Evolutionary conservation across 169 alveolate genomes (phyloP).

Genomic region (Plasmodium yoelii): DNA sequence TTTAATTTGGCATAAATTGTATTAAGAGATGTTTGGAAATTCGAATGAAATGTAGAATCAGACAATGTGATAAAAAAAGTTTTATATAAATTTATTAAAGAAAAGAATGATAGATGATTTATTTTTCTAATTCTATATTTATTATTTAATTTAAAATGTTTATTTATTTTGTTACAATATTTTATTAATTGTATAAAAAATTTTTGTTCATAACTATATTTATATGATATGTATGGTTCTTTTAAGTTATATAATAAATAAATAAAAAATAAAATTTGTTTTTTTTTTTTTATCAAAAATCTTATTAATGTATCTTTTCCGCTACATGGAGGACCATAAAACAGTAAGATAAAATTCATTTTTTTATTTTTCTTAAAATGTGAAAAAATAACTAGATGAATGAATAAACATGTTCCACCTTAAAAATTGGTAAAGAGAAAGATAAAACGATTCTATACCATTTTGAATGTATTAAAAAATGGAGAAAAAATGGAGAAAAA

Average conservation of each 20-base stretch:
- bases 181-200: constrained; percentile 46
- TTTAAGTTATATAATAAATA: constrained; percentile 17
- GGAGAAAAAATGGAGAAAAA: too few relatives aligned
- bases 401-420: background rate
- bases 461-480: too few relatives aligned
- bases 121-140: background rate
- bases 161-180: constrained; percentile 5
- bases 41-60: too few relatives aligned
- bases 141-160: background rate
- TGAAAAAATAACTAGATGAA: constrained; percentile 2
- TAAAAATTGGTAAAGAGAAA: background rate
- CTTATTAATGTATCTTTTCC: constrained; percentile 71
- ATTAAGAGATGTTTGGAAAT: too few relatives aligned
- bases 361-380: background rate
- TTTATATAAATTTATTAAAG: constrained; percentile 11
- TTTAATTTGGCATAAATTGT: too few relatives aligned
- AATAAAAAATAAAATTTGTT: constrained; percentile 10
- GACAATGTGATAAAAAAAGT: background rate
- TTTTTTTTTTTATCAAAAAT: constrained; percentile 7
- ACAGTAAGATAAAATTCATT: constrained; percentile 41
- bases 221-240: background rate
- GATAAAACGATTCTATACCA: too few relatives aligned
- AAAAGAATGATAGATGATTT: constrained; percentile 9
- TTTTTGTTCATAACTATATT: constrained; percentile 13
- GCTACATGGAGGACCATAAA: constrained; percentile 72